phyloP scores from a whole-genome alignment of 129 eudicot genomes.

The Apium graveolens region DNA sequence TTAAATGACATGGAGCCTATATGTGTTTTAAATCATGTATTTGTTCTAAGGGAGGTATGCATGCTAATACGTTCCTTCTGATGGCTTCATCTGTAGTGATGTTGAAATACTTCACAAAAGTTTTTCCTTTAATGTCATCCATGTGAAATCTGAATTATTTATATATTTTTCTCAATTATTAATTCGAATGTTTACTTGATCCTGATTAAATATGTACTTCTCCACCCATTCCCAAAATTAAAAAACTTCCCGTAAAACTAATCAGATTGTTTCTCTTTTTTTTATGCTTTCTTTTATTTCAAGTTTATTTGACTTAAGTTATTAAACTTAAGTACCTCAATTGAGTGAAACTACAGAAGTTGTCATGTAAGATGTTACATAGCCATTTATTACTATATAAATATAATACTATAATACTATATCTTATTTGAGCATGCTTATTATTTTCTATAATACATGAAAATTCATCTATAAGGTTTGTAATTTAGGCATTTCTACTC shows the following conservation, averaged over 20 bases:
- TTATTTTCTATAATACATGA: background rate
- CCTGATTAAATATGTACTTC: background rate
- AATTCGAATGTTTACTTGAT: background rate
- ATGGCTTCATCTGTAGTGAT: constrained; percentile 7
- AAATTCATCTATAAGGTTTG: background rate
- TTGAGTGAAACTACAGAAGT: background rate
- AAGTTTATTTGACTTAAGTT: background rate
- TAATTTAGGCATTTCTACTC: background rate
- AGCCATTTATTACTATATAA: background rate
- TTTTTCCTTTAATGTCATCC: background rate
- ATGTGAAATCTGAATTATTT: background rate
- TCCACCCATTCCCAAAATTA: background rate
- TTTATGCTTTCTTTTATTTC: background rate
- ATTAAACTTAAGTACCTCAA: background rate
- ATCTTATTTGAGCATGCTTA: background rate
- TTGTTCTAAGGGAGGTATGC: constrained; percentile 91
- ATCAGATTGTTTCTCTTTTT: background rate
- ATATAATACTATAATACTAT: background rate
- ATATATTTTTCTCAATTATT: too few relatives aligned
- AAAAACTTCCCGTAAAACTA: background rate
- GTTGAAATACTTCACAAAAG: background rate
- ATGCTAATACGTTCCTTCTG: background rate
- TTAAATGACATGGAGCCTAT: constrained; percentile 99
- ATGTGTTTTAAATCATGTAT: constrained; percentile 93
- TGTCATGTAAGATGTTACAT: background rate